A percentile compares a stretch with the other conserved stretches of the same genome.
These are phyloP conservation scores for Candida peoriensis DNA, from an alignment of 805 yeast genomes.

Conservation along the genomic window DNA sequence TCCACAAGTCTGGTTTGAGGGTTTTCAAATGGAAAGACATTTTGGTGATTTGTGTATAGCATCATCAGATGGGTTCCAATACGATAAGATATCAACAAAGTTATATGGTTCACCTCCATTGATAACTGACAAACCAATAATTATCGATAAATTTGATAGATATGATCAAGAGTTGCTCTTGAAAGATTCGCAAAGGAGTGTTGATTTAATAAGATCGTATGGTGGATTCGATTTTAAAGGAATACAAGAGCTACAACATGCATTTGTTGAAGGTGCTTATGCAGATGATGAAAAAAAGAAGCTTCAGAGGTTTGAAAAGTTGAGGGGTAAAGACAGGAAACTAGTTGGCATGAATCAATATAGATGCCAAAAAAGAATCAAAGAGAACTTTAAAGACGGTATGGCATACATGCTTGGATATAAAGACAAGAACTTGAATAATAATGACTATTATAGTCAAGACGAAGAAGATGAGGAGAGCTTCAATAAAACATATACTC, in stretches of 20 bases:
- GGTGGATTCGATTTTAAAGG: conserved; percentile 1
- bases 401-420: too few species aligned
- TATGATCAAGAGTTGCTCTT: too few species aligned
- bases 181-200: too few species aligned
- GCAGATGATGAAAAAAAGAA: not conserved
- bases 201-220: too few species aligned
- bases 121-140: not conserved
- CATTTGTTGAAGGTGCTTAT: conserved; percentile 2
- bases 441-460: conserved; percentile 23
- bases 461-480: conserved; percentile 34
- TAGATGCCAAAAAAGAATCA: conserved; percentile 1
- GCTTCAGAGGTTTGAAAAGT: not conserved
- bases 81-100: conserved; percentile 6
- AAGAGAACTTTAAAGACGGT: conserved; percentile 8
- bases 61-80: conserved; percentile 3
- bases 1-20: conserved; percentile 29
- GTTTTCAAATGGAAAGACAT: conserved; percentile 34
- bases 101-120: conserved; percentile 6
- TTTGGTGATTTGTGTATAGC: conserved; percentile 33
- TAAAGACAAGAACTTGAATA: too few species aligned
- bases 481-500: too few species aligned
- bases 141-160: conserved; percentile 5
- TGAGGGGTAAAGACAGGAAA: not conserved
- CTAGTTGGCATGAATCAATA: conserved; percentile 6
- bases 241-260: conserved; percentile 1